phyloP scores from a whole-genome alignment of 2,329 filamentous ascomycete species.

The Diaporthe vexans region DNA sequence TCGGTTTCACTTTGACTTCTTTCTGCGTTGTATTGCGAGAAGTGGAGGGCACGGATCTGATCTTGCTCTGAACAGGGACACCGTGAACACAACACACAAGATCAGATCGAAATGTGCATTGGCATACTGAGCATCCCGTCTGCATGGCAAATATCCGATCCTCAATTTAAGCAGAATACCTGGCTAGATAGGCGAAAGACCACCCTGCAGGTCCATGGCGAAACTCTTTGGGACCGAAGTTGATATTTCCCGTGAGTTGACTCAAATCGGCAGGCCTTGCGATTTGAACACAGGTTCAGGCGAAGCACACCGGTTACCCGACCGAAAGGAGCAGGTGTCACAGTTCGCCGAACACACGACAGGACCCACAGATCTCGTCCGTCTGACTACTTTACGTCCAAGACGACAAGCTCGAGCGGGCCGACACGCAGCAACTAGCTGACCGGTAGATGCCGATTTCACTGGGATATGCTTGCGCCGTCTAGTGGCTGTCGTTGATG shows the following conservation, averaged over 20 bases:
- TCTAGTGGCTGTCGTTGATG: background rate
- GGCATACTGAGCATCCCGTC: background rate
- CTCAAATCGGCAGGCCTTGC: background rate
- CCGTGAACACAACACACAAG: too few relatives aligned
- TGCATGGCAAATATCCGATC: background rate
- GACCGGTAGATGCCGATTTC: background rate
- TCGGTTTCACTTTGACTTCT: too few relatives aligned
- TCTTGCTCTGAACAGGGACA: background rate
- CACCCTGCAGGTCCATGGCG: background rate
- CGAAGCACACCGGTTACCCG: background rate
- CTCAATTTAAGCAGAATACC: background rate
- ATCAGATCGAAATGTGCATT: background rate
- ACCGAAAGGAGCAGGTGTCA: background rate
- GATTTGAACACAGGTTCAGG: background rate
- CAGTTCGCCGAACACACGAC: background rate
- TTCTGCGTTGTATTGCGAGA: background rate
- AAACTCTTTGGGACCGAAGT: background rate
- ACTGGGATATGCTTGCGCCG: background rate
- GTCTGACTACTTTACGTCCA: conserved; percentile 2
- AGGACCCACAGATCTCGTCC: background rate
- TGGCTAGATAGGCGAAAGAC: background rate
- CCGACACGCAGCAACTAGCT: conserved; percentile 5
- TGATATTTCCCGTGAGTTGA: background rate
- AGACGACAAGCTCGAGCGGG: background rate
- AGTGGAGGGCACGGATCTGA: background rate